A percentile compares a stretch with the other conserved stretches of the same genome.
phyloP scores from a whole-genome alignment of 73 alveolate genomes.

The Tetrahymena elliotti region DNA sequence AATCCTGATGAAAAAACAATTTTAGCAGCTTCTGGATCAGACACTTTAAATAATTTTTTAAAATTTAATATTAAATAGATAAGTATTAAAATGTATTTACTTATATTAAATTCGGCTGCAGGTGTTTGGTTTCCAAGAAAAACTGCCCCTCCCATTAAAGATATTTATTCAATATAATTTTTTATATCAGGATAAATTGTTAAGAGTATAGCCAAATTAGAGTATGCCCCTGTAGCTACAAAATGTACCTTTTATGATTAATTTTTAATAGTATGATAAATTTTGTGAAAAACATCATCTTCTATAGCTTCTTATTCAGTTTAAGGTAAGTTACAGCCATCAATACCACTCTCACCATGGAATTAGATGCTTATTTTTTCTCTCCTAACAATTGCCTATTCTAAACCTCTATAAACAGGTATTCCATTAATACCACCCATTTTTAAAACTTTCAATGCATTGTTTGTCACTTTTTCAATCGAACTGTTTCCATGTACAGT shows the following conservation, averaged over 20 bases:
- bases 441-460: conserved; percentile 19
- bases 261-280: not conserved
- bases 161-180: conserved; percentile 1
- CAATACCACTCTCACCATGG: not conserved
- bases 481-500: not conserved
- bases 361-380: not conserved
- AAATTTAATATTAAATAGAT: not conserved
- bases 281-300: not conserved
- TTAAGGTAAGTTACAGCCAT: not conserved
- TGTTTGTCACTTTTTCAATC: conserved; percentile 3
- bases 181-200: conserved; percentile 22
- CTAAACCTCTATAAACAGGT: conserved; percentile 20
- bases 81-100: not conserved
- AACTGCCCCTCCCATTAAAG: conserved; percentile 35
- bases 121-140: conserved; percentile 34
- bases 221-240: conserved; percentile 21
- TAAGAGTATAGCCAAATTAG: conserved; percentile 16
- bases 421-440: conserved; percentile 4
- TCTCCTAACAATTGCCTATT: not conserved
- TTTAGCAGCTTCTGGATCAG: not conserved
- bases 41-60: not conserved
- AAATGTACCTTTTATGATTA: not conserved
- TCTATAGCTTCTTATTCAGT: not conserved
- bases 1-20: not conserved
- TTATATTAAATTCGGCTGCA: conserved; percentile 22